Conservation (phyloP, 2,329 filamentous ascomycete species). For the Ophiostoma novo-ulmi region DNA sequence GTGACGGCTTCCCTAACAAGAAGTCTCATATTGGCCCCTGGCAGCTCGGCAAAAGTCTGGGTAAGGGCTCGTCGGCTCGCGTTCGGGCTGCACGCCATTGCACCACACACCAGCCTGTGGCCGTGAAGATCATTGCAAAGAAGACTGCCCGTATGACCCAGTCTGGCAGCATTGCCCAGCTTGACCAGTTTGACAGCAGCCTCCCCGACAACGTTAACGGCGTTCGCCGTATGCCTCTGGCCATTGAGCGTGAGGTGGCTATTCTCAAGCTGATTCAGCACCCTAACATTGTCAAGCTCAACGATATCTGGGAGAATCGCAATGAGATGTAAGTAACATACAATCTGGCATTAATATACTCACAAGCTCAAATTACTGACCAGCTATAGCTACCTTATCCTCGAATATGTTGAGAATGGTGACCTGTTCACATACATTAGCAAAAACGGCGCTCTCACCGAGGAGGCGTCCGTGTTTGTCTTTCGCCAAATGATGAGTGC, state of each 20-base stretch:
- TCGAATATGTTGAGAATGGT: slow-evolving; percentile 76
- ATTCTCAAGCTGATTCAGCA: slow-evolving; percentile 97
- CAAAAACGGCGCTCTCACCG: slow-evolving; percentile 63
- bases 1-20: slow-evolving; percentile 31
- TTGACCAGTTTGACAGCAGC: slow-evolving; percentile 66
- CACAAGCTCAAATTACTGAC: background rate
- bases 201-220: slow-evolving; percentile 53
- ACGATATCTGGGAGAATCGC: slow-evolving; percentile 96
- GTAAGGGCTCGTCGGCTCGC: slow-evolving; percentile 81
- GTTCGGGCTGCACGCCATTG: slow-evolving; percentile 81
- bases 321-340: slow-evolving; percentile 73
- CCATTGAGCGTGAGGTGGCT: slow-evolving; percentile 89
- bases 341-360: too few species aligned
- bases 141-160: slow-evolving; percentile 72
- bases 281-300: slow-evolving; percentile 86
- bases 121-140: slow-evolving; percentile 93
- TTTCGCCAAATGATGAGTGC: slow-evolving; percentile 93
- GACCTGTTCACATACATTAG: slow-evolving; percentile 88
- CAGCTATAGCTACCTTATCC: slow-evolving; percentile 71
- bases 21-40: slow-evolving; percentile 87
- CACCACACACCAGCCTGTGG: slow-evolving; percentile 72
- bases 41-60: slow-evolving; percentile 84
- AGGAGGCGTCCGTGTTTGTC: slow-evolving; percentile 74
- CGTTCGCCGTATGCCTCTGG: slow-evolving; percentile 70
- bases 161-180: slow-evolving; percentile 76